phyloP scores from a whole-genome alignment of 768 basidiomycete species.

The Amyloporia xantha region DNA sequence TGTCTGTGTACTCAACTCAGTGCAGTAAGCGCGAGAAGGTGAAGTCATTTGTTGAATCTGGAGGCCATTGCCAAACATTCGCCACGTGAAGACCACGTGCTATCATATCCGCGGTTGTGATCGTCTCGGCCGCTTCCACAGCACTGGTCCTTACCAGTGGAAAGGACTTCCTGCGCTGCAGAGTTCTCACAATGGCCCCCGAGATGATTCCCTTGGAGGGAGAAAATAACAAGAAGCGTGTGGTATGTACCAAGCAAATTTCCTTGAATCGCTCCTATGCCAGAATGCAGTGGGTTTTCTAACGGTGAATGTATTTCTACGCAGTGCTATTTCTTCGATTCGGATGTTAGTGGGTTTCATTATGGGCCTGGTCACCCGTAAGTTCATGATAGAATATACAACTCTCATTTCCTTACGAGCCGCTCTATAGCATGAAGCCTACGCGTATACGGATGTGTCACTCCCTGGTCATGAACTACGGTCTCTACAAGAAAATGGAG shows the following conservation, averaged over 20 bases:
- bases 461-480: slow-evolving; percentile 99
- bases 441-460: slow-evolving; percentile 99
- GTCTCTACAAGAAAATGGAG: slow-evolving; percentile 99
- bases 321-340: slow-evolving; percentile 99
- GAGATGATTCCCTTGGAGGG: slow-evolving; percentile 40
- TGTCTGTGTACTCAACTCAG: background rate
- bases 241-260: too few species aligned
- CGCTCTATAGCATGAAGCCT: slow-evolving; percentile 77
- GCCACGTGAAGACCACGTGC: slow-evolving; percentile 8
- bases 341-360: slow-evolving; percentile 98
- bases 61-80: slow-evolving; percentile 14
- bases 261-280: slow-evolving; percentile 7
- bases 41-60: slow-evolving; percentile 13
- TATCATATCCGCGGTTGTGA: background rate
- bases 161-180: too few species aligned
- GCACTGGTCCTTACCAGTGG: too few species aligned
- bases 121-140: too few species aligned
- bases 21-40: background rate
- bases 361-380: slow-evolving; percentile 97
- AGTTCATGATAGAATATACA: slow-evolving; percentile 17
- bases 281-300: background rate
- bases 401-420: slow-evolving; percentile 10
- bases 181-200: slow-evolving; percentile 23
- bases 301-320: background rate
- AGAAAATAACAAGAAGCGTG: slow-evolving; percentile 74